phyloP scores from a whole-genome alignment of 495 filamentous ascomycete genomes.

The Pyronema omphalodes region DNA sequence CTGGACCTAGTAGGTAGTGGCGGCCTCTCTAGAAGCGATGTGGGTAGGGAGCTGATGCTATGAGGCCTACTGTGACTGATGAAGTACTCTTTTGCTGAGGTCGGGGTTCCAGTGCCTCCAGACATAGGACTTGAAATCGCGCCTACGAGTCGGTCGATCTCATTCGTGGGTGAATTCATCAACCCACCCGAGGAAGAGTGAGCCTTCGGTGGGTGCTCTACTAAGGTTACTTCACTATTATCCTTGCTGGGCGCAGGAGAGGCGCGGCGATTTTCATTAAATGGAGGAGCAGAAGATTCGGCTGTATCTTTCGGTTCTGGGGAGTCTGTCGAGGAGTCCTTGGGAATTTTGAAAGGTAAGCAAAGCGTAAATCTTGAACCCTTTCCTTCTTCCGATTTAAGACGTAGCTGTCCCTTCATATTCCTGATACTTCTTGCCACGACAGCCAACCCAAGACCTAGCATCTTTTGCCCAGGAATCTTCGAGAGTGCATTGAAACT shows the following conservation, averaged over 20 bases:
- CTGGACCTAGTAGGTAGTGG: background rate
- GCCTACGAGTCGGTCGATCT: conserved; percentile 8
- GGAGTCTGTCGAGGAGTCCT: conserved; percentile 16
- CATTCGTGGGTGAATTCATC: background rate
- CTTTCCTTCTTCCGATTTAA: conserved; percentile 74
- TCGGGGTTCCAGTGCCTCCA: conserved; percentile 7
- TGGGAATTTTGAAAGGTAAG: conserved; percentile 47
- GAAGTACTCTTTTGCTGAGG: conserved; percentile 3
- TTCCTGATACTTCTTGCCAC: conserved; percentile 73
- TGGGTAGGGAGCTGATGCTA: background rate
- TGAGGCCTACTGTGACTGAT: background rate
- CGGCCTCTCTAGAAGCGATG: background rate
- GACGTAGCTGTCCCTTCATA: conserved; percentile 73
- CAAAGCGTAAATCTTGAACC: conserved; percentile 68
- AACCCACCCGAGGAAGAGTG: too few relatives aligned
- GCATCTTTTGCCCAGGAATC: conserved; percentile 24
- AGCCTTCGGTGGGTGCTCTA: too few relatives aligned
- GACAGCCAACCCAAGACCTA: conserved; percentile 73
- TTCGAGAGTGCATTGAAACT: conserved; percentile 13
- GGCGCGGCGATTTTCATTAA: too few relatives aligned
- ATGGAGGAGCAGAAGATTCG: background rate
- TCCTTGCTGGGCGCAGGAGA: too few relatives aligned
- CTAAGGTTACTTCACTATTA: too few relatives aligned
- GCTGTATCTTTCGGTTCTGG: background rate
- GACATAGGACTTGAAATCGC: conserved; percentile 12